These are phyloP conservation scores for Telfairia occidentalis DNA, from an alignment of 331 rosid genomes.

Conservation along the genomic window DNA sequence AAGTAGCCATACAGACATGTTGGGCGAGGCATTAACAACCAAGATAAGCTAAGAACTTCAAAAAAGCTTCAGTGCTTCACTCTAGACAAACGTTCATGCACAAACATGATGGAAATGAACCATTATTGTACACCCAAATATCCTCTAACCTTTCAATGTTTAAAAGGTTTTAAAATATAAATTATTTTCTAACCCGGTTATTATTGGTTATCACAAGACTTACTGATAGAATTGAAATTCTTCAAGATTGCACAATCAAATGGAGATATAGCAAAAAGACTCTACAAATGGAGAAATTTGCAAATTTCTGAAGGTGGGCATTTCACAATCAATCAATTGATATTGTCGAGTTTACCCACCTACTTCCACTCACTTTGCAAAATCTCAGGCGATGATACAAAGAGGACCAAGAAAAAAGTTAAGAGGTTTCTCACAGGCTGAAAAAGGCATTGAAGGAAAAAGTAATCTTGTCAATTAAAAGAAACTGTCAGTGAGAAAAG, in stretches of 20 bases:
- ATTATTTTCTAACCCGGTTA: not conserved
- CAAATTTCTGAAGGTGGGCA: too few species aligned
- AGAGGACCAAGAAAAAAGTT: too few species aligned
- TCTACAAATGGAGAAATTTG: too few species aligned
- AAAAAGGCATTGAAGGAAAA: too few species aligned
- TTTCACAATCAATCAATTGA: too few species aligned
- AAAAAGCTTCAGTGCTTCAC: not conserved
- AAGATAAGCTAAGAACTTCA: not conserved
- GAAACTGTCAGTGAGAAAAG: too few species aligned
- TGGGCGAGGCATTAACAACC: not conserved
- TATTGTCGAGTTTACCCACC: too few species aligned
- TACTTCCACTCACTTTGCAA: too few species aligned
- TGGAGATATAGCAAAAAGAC: too few species aligned
- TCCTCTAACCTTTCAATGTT: not conserved
- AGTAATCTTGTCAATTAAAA: too few species aligned
- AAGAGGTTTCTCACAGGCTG: too few species aligned
- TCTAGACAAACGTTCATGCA: not conserved
- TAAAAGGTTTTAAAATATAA: not conserved
- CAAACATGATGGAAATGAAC: conserved; percentile 1
- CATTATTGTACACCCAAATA: not conserved
- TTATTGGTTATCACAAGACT: not conserved
- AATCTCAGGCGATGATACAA: too few species aligned
- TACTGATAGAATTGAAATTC: not conserved
- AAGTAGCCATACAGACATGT: not conserved
- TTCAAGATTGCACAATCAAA: not conserved